A percentile compares a stretch with the other conserved stretches of the same genome.
phyloP scores from a whole-genome alignment of 208 protist genomes.

The Entamoeba dispar region DNA sequence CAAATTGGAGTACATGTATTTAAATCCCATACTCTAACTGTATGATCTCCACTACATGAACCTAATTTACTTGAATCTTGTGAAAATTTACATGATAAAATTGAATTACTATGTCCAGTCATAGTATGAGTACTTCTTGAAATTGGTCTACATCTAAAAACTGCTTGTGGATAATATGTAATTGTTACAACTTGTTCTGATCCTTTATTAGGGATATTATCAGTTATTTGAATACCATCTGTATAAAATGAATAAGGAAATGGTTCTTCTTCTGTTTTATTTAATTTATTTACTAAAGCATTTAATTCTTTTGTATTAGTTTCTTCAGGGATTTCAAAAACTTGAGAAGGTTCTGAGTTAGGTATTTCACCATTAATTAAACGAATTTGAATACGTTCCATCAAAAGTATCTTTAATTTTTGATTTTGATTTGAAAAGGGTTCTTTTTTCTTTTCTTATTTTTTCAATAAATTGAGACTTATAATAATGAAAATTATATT shows the following conservation, averaged over 20 bases:
- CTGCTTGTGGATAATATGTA: conserved; percentile 70
- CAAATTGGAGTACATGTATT: conserved; percentile 63
- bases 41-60: conserved; percentile 72
- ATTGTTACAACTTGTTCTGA: conserved; percentile 28
- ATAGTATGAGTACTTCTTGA: conserved; percentile 65
- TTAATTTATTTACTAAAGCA: neutral
- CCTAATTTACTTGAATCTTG: conserved; percentile 69
- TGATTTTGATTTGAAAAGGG: neutral
- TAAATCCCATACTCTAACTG: conserved; percentile 85
- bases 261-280: neutral
- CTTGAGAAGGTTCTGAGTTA: neutral
- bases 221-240: neutral
- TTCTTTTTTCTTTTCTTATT: too few relatives aligned
- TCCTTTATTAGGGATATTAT: neutral
- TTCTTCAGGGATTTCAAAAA: neutral
- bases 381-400: neutral
- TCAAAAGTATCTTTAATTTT: neutral
- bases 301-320: neutral
- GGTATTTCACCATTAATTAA: neutral
- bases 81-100: conserved; percentile 65
- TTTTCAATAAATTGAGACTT: too few relatives aligned
- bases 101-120: conserved; percentile 63
- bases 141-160: conserved; percentile 78
- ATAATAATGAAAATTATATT: too few relatives aligned
- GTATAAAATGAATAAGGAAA: neutral